These are phyloP conservation scores for Malus hybrid DNA, from an alignment of 331 rosid genomes.

Conservation along the genomic window DNA sequence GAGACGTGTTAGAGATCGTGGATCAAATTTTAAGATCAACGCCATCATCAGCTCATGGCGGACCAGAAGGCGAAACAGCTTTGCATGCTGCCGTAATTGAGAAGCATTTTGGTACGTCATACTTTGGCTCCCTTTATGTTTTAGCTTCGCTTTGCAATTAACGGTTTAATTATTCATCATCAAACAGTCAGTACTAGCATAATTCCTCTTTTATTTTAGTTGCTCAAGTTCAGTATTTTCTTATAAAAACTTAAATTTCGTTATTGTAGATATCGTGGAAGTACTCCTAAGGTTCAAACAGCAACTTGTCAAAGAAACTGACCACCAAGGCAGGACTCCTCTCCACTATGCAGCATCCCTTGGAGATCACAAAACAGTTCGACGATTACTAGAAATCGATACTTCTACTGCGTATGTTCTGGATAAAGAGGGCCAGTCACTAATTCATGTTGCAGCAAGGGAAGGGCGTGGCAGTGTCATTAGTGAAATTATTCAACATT, in stretches of 20 bases:
- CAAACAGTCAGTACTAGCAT: background rate
- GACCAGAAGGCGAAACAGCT: slow-evolving; percentile 1
- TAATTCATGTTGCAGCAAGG: background rate
- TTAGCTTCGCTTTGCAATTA: background rate
- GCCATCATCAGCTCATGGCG: background rate
- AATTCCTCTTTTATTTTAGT: background rate
- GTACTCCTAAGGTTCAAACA: background rate
- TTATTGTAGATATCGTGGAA: background rate
- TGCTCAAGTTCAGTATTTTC: no score
- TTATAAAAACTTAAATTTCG: no score
- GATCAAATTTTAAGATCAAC: background rate
- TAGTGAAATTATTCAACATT: background rate
- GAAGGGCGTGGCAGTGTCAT: background rate
- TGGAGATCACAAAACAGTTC: slow-evolving; percentile 1
- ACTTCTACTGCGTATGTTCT: background rate
- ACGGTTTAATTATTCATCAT: background rate
- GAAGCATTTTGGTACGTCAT: background rate
- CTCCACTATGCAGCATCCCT: background rate
- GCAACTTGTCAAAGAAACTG: slow-evolving; percentile 1
- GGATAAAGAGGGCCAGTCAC: background rate
- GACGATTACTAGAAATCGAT: background rate
- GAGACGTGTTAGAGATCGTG: background rate
- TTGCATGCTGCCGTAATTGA: slow-evolving; percentile 5
- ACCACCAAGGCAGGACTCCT: background rate
- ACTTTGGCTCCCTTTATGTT: background rate